These are phyloP conservation scores for Hyaloscypha finlandica DNA, from an alignment of 495 filamentous ascomycete species.

Conservation along the genomic window DNA sequence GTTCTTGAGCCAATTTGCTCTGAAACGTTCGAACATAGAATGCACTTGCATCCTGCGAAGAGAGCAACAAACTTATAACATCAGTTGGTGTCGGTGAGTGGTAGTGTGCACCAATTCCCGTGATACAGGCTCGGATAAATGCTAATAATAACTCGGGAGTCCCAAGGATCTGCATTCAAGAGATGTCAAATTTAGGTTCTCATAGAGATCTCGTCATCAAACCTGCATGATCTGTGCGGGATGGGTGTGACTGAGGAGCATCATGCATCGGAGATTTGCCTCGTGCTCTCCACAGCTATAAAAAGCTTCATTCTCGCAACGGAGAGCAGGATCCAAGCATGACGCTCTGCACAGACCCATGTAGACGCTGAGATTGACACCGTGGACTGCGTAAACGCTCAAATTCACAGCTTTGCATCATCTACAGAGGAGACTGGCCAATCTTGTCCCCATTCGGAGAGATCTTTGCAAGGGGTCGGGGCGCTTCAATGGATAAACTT, in stretches of 20 bases:
- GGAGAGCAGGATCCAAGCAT: neutral
- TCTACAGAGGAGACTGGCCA: neutral
- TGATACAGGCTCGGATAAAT: constrained; percentile 8
- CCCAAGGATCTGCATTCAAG: neutral
- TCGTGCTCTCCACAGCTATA: neutral
- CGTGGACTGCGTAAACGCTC: neutral
- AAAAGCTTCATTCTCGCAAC: constrained; percentile 3
- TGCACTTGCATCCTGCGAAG: neutral
- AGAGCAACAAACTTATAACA: neutral
- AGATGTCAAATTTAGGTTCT: constrained; percentile 8
- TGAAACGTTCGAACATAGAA: neutral
- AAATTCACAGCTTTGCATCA: too few relatives aligned
- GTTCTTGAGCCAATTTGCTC: neutral
- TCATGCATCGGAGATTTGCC: neutral
- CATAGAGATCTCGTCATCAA: neutral
- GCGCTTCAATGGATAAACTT: constrained; percentile 25
- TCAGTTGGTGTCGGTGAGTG: neutral
- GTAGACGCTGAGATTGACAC: neutral
- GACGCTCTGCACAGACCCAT: neutral
- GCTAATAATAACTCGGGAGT: neutral
- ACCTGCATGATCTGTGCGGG: neutral
- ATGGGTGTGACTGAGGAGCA: neutral
- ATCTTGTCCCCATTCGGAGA: neutral
- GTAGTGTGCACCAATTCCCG: neutral
- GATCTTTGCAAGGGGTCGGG: neutral